Evolutionary conservation across 139 green algal species (phyloP).

Genomic region (Spirogloea muscicola): DNA sequence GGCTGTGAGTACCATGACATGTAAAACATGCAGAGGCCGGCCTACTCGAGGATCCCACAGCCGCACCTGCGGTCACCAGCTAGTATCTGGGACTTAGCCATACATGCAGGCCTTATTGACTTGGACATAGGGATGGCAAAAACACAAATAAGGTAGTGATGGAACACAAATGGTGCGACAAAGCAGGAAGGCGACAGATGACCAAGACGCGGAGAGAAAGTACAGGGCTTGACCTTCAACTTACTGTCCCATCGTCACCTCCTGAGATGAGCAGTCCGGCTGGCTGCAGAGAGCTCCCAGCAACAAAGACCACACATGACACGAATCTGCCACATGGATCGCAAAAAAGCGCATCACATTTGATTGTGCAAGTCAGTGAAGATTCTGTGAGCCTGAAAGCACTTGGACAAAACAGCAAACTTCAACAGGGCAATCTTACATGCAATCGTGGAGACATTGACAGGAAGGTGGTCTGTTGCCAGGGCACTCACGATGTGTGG

Average conservation of each 20-base stretch:
- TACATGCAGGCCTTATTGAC: no score
- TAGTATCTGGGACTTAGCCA: no score
- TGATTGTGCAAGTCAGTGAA: no score
- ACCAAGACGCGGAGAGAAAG: no score
- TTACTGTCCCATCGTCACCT: conserved; percentile 67
- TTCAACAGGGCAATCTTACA: not conserved
- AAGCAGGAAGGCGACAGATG: not conserved
- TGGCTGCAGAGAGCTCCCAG: conserved; percentile 9
- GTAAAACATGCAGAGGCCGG: conserved; percentile 45
- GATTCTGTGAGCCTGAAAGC: no score
- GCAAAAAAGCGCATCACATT: not conserved
- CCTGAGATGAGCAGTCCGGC: conserved; percentile 57
- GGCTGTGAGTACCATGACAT: no score
- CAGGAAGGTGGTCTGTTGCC: conserved; percentile 15
- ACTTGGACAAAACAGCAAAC: no score
- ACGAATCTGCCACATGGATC: conserved; percentile 42
- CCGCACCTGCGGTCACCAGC: no score
- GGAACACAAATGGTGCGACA: not conserved
- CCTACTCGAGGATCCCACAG: conserved; percentile 5
- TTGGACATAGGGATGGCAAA: no score
- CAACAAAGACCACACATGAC: conserved; percentile 57
- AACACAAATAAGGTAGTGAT: conserved; percentile 15
- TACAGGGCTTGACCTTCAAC: no score
- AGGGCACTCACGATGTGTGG: conserved; percentile 61
- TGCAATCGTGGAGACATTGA: not conserved